A percentile compares a stretch with the other conserved stretches of the same genome.
Evolutionary conservation across 2,329 filamentous ascomycete genomes (phyloP).

Genomic region (Bipolaris gigantea): DNA sequence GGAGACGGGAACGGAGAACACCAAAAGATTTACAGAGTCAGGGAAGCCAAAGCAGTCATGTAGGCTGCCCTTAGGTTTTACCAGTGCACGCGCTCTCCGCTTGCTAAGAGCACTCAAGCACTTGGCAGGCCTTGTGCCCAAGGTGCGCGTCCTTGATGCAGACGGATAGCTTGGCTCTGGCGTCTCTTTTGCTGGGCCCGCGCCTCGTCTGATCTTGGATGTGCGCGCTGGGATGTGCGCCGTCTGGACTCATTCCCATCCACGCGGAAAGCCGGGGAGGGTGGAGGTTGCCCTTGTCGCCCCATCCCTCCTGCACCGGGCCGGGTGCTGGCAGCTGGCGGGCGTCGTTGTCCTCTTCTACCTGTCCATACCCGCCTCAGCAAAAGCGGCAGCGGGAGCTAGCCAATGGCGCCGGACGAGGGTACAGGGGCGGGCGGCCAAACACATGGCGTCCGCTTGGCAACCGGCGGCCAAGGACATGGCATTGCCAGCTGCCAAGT

Average conservation of each 20-base stretch:
- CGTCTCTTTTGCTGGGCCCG: neutral
- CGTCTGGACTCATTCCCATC: neutral
- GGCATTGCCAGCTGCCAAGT: conserved; percentile 3
- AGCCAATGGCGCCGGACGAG: neutral
- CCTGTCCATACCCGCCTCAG: too few relatives aligned
- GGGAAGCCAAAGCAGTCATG: neutral
- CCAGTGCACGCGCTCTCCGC: conserved; percentile 8
- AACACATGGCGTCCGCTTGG: conserved; percentile 1
- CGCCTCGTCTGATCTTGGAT: neutral
- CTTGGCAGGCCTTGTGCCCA: conserved; percentile 7
- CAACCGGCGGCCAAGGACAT: neutral
- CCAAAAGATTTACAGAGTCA: neutral
- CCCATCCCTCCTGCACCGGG: too few relatives aligned
- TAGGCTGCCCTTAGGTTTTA: conserved; percentile 5
- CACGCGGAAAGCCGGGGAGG: neutral
- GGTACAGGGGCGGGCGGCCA: neutral
- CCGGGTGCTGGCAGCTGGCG: too few relatives aligned
- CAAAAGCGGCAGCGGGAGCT: too few relatives aligned
- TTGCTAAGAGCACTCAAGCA: conserved; percentile 14
- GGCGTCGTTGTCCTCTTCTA: too few relatives aligned
- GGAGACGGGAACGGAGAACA: neutral
- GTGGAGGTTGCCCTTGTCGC: neutral
- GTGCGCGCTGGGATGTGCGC: neutral
- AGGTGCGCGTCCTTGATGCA: neutral
- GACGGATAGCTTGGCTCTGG: neutral